Percentiles rank a stretch among this genome's conserved stretches.
phyloP scores from a whole-genome alignment of 768 basidiomycete genomes.

The Mycena alexandri region DNA sequence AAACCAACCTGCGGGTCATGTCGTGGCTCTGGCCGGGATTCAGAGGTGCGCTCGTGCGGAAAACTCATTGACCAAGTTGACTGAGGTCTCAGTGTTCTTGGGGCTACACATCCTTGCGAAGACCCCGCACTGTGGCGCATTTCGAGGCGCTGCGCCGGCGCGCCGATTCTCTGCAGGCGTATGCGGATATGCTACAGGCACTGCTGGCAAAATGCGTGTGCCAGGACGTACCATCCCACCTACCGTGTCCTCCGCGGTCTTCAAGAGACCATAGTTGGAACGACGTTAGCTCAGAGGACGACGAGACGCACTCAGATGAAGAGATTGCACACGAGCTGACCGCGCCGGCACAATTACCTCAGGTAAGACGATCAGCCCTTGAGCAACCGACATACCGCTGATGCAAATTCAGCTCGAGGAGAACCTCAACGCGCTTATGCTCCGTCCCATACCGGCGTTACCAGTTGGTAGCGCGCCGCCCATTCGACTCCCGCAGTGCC shows the following conservation, averaged over 20 bases:
- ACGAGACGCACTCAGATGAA: slow-evolving; percentile 19
- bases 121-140: slow-evolving; percentile 31
- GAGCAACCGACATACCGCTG: no score
- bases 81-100: slow-evolving; percentile 27
- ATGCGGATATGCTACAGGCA: slow-evolving; percentile 19
- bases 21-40: no score
- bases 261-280: neutral
- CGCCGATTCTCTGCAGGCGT: slow-evolving; percentile 26
- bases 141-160: slow-evolving; percentile 36
- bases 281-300: neutral
- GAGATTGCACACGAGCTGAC: slow-evolving; percentile 13
- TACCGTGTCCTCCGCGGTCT: slow-evolving; percentile 13
- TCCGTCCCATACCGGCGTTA: no score
- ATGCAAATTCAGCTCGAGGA: no score
- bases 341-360: no score
- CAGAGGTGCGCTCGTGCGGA: no score
- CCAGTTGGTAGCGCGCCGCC: no score
- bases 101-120: slow-evolving; percentile 16
- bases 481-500: no score
- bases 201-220: slow-evolving; percentile 27
- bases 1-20: no score
- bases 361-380: no score
- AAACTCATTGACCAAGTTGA: no score
- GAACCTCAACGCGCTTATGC: no score
- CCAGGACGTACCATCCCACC: slow-evolving; percentile 27